Percentiles rank a stretch among this genome's conserved stretches.
Conservation (phyloP, 2,329 filamentous ascomycete genomes). For the Hymenoscyphus fraxineus region DNA sequence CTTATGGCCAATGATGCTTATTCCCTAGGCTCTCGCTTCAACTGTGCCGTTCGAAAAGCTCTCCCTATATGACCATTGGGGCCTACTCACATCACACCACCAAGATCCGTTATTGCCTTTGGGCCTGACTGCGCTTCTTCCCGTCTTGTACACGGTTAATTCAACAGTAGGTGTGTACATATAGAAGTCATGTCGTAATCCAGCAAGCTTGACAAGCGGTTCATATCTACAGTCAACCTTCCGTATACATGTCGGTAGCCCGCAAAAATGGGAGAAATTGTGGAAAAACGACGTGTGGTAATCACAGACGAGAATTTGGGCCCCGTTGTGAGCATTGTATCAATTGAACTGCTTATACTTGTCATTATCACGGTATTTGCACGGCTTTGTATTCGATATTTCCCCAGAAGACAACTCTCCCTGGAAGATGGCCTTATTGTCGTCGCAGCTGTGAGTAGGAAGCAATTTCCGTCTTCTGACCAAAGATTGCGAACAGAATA, state of each 20-base stretch:
- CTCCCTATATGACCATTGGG: not conserved
- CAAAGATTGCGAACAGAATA: not conserved
- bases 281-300: constrained; percentile 7
- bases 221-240: constrained; percentile 2
- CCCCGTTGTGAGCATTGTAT: constrained; percentile 7
- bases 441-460: constrained; percentile 3
- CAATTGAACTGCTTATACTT: constrained; percentile 5
- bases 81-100: not conserved
- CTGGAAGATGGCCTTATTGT: constrained; percentile 3
- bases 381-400: constrained; percentile 8
- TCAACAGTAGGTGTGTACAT: not conserved
- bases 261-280: not conserved
- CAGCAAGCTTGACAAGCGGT: not conserved
- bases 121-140: not conserved
- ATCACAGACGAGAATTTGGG: constrained; percentile 6
- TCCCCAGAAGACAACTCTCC: constrained; percentile 4
- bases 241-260: constrained; percentile 2
- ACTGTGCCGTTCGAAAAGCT: not conserved
- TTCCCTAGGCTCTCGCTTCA: not conserved
- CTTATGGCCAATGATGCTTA: not conserved
- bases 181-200: constrained; percentile 1
- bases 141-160: not conserved
- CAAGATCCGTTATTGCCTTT: not conserved
- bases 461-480: not conserved
- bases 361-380: constrained; percentile 6